These are phyloP conservation scores for Kodamaea derodonti DNA, from an alignment of 1,139 yeast genomes.

Conservation along the genomic window DNA sequence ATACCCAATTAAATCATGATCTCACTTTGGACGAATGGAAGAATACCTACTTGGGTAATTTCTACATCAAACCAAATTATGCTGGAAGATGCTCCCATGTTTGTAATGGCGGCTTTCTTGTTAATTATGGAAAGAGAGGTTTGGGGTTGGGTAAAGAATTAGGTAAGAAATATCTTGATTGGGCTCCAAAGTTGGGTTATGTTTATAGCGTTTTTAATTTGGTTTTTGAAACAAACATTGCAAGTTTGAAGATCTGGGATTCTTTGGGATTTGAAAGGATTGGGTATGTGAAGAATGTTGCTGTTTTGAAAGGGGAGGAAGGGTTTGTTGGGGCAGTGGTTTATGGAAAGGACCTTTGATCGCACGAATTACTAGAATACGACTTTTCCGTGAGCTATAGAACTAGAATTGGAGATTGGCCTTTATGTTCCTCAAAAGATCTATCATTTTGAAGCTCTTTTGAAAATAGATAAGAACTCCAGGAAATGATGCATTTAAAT, in stretches of 20 bases:
- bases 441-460: too few relatives aligned
- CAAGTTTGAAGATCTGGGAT: constrained; percentile 73
- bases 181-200: constrained; percentile 73
- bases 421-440: too few relatives aligned
- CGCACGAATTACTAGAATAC: too few relatives aligned
- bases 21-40: constrained; percentile 34
- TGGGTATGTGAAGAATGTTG: constrained; percentile 66
- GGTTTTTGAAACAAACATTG: constrained; percentile 70
- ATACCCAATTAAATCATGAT: constrained; percentile 10
- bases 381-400: too few relatives aligned
- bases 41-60: constrained; percentile 54
- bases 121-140: constrained; percentile 53
- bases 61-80: constrained; percentile 76
- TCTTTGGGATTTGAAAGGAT: constrained; percentile 66
- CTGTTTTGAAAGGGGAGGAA: constrained; percentile 55
- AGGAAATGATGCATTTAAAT: too few relatives aligned
- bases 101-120: constrained; percentile 78
- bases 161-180: constrained; percentile 55
- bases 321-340: constrained; percentile 65
- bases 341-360: constrained; percentile 51
- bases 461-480: too few relatives aligned
- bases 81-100: constrained; percentile 72
- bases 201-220: constrained; percentile 77
- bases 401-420: too few relatives aligned
- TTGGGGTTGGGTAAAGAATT: constrained; percentile 57